phyloP scores from a whole-genome alignment of 2,329 filamentous ascomycete genomes.

The Ophiostoma quercus region DNA sequence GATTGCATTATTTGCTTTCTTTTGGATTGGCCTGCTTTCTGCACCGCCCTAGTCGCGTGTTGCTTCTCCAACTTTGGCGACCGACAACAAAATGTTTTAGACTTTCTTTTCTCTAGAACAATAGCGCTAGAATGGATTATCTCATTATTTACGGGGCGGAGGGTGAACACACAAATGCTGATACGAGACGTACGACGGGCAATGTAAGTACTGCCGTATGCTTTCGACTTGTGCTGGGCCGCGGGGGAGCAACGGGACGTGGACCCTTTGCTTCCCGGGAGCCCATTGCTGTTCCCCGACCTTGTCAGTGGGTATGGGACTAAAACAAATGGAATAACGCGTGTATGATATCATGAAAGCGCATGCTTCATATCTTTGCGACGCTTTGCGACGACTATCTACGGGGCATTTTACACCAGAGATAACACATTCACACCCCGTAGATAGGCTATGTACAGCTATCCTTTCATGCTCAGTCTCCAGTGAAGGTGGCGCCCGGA shows the following conservation, averaged over 20 bases:
- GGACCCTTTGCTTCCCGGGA: neutral
- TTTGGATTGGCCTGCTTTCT: neutral
- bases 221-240: neutral
- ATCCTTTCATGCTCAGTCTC: neutral
- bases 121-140: neutral
- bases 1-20: neutral
- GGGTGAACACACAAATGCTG: neutral
- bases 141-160: neutral
- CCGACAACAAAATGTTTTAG: neutral
- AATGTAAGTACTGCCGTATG: too few species aligned
- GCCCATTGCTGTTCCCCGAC: neutral
- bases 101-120: neutral
- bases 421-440: neutral
- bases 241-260: neutral
- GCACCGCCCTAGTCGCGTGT: neutral
- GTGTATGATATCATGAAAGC: neutral
- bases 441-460: constrained; percentile 1
- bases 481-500: neutral
- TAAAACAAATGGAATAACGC: neutral
- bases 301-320: neutral
- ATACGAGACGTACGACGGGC: neutral
- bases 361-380: constrained; percentile 6
- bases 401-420: neutral
- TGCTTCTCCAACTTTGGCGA: neutral
- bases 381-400: neutral